Percentiles rank a stretch among this genome's conserved stretches.
Conservation (phyloP, 1,139 yeast species). For the Zygosaccharomyces pseudobailii region DNA sequence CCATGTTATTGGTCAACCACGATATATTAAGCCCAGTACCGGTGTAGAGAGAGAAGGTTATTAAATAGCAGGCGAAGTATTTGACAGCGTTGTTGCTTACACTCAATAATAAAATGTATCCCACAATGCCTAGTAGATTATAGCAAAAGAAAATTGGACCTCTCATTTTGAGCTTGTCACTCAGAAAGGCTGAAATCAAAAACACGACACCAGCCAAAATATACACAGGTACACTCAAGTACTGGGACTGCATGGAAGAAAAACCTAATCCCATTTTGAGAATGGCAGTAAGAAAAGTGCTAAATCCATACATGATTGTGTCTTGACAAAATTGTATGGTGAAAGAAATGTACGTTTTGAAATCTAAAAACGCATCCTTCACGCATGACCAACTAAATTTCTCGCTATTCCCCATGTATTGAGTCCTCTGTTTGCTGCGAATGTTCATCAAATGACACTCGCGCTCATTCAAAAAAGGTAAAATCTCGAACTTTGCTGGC, state of each 20-base stretch:
- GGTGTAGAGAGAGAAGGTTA: constrained; percentile 37
- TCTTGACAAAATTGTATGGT: constrained; percentile 40
- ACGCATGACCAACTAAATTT: constrained; percentile 34
- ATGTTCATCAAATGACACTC: constrained; percentile 34
- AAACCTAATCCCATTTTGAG: constrained; percentile 38
- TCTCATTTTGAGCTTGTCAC: constrained; percentile 31
- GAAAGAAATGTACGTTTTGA: constrained; percentile 35
- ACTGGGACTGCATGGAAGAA: constrained; percentile 37
- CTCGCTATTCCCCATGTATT: constrained; percentile 31
- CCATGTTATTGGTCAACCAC: constrained; percentile 40
- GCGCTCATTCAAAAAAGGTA: constrained; percentile 39
- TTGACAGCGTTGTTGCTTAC: constrained; percentile 31
- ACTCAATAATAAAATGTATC: constrained; percentile 35
- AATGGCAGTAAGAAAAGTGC: constrained; percentile 40
- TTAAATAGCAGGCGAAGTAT: constrained; percentile 40
- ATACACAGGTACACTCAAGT: constrained; percentile 41
- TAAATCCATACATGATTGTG: constrained; percentile 38
- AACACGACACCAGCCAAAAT: constrained; percentile 35
- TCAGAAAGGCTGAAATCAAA: constrained; percentile 30
- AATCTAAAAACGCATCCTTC: constrained; percentile 34
- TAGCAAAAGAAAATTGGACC: constrained; percentile 19
- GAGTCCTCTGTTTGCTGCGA: constrained; percentile 30
- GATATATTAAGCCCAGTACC: constrained; percentile 38
- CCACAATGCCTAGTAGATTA: constrained; percentile 32
- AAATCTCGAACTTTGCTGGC: constrained; percentile 43